phyloP scores from a whole-genome alignment of 306 rosid genomes.

The Acacia confusa region DNA sequence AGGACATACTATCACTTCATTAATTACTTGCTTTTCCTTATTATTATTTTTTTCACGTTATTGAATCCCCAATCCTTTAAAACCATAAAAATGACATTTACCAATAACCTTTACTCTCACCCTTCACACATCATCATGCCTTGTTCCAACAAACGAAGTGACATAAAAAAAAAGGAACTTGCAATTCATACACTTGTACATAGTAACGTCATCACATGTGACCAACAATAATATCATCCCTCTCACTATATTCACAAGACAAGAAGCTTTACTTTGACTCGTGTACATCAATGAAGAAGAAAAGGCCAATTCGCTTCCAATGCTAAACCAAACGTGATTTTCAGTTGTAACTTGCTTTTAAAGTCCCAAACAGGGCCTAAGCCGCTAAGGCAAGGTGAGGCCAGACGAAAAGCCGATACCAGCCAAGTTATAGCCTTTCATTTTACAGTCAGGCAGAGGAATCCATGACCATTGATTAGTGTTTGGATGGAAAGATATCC shows the following conservation, averaged over 20 bases:
- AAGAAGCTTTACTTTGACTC: background rate
- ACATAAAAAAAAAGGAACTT: background rate
- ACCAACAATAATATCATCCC: background rate
- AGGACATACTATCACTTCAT: constrained; percentile 35
- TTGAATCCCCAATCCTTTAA: background rate
- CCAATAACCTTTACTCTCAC: background rate
- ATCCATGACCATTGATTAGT: constrained; percentile 45
- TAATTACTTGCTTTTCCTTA: constrained; percentile 39
- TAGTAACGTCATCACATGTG: background rate
- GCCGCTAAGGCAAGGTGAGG: constrained; percentile 35
- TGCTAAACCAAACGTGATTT: too few species aligned
- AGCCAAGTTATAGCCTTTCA: constrained; percentile 66
- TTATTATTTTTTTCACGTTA: constrained; percentile 18
- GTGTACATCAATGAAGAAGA: background rate
- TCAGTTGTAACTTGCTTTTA: too few species aligned
- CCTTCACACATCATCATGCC: background rate
- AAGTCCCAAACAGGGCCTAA: background rate
- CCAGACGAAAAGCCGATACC: constrained; percentile 66
- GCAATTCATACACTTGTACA: background rate
- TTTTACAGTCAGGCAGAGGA: constrained; percentile 58
- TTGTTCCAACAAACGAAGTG: background rate
- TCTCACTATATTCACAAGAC: background rate
- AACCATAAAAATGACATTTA: background rate
- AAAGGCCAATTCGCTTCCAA: too few species aligned
- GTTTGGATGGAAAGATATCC: constrained; percentile 43